Evolutionary conservation across 306 rosid genomes (phyloP).

Genomic region (Neltuma alba): DNA sequence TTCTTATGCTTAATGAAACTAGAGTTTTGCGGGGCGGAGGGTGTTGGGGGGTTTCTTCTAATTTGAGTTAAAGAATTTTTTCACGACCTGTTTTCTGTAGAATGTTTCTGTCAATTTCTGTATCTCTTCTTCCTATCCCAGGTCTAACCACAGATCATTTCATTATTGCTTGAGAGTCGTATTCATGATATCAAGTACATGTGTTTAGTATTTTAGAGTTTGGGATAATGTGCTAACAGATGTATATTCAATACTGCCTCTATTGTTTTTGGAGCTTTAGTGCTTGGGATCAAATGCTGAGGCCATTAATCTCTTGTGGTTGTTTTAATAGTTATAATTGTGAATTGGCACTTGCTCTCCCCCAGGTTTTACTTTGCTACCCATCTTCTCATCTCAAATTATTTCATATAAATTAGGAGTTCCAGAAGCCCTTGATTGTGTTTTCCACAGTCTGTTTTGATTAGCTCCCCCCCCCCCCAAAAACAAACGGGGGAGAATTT

Average conservation of each 20-base stretch:
- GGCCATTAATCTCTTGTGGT: background rate
- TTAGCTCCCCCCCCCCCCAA: too few relatives aligned
- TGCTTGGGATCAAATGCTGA: constrained; percentile 7
- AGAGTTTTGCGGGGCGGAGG: too few relatives aligned
- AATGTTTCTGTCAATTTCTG: constrained; percentile 4
- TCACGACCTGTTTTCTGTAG: background rate
- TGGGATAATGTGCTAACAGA: background rate
- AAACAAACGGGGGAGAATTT: too few relatives aligned
- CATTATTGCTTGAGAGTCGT: background rate
- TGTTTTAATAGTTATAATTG: background rate
- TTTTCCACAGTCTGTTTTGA: background rate
- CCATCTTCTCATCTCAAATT: constrained; percentile 7
- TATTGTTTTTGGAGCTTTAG: background rate
- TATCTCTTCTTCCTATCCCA: background rate
- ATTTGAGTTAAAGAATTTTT: background rate
- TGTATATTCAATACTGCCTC: constrained; percentile 13
- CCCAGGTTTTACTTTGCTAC: background rate
- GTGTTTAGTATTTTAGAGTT: background rate
- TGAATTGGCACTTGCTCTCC: background rate
- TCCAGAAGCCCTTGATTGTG: constrained; percentile 9
- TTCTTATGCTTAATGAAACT: background rate
- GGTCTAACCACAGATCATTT: background rate
- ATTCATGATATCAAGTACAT: background rate
- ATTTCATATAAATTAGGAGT: background rate
- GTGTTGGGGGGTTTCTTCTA: background rate